A percentile compares a stretch with the other conserved stretches of the same genome.
Conservation (phyloP, 202 grass and related monocot genomes). For the Setaria viridis region DNA sequence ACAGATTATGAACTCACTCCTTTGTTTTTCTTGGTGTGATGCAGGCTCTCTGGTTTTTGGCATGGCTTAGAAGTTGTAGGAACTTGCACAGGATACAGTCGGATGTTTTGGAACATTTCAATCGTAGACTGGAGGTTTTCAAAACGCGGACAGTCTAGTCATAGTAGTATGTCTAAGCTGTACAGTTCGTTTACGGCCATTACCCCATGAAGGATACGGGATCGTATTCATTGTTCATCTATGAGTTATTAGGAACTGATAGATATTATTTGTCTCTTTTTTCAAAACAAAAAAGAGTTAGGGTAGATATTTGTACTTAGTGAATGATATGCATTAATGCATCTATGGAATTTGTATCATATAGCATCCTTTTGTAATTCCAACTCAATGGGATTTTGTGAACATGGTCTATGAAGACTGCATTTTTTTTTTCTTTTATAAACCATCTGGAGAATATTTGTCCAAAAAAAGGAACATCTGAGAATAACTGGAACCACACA, state of each 20-base stretch:
- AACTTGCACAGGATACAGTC: neutral
- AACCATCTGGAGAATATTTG: neutral
- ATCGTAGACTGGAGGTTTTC: slow-evolving; percentile 2
- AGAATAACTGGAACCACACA: neutral
- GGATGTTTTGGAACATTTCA: neutral
- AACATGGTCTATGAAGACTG: too few relatives aligned
- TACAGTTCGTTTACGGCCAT: slow-evolving; percentile 22
- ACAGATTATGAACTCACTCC: neutral
- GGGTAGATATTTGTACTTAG: neutral
- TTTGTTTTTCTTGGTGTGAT: slow-evolving; percentile 15
- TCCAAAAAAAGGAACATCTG: neutral
- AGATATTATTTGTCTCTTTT: neutral
- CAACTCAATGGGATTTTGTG: neutral
- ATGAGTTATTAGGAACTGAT: too few relatives aligned
- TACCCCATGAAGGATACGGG: slow-evolving; percentile 22
- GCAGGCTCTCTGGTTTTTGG: slow-evolving; percentile 65
- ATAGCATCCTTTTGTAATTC: neutral
- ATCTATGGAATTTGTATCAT: too few relatives aligned
- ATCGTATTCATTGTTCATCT: slow-evolving; percentile 17
- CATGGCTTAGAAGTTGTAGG: slow-evolving; percentile 45
- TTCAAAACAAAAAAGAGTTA: neutral
- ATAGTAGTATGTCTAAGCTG: neutral
- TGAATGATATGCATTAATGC: neutral
- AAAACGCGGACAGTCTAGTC: neutral
- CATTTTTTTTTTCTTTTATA: neutral